phyloP scores from a whole-genome alignment of 345 rosid genomes.

The Combretum micranthum region DNA sequence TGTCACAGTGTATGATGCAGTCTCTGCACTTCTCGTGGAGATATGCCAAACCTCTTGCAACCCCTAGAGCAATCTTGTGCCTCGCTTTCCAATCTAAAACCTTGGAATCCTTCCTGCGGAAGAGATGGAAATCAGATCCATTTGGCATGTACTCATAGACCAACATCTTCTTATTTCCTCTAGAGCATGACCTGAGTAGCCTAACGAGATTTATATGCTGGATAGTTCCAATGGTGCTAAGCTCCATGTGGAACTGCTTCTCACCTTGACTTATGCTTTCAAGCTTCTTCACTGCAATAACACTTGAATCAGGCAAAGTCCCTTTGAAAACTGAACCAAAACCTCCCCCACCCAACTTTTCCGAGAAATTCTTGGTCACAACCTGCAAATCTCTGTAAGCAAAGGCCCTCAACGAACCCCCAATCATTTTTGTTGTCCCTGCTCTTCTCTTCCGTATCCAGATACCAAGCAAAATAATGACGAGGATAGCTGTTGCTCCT shows the following conservation, averaged over 20 bases:
- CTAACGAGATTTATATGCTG: constrained; percentile 28
- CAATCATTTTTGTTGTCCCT: constrained; percentile 22
- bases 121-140: constrained; percentile 23
- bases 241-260: constrained; percentile 36
- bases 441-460: constrained; percentile 19
- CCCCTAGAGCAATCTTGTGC: constrained; percentile 11
- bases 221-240: constrained; percentile 32
- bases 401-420: constrained; percentile 59
- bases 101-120: background rate
- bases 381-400: constrained; percentile 58
- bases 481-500: constrained; percentile 21
- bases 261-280: constrained; percentile 70
- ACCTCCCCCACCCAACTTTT: constrained; percentile 58
- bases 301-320: constrained; percentile 46
- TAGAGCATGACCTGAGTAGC: constrained; percentile 29
- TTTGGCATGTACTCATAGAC: constrained; percentile 36
- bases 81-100: background rate
- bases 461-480: constrained; percentile 16
- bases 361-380: constrained; percentile 64
- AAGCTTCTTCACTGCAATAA: constrained; percentile 75
- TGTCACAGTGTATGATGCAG: constrained; percentile 21
- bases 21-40: constrained; percentile 20
- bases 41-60: constrained; percentile 13
- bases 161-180: constrained; percentile 15
- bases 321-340: constrained; percentile 94